These are phyloP conservation scores for Lolium rigidum DNA, from an alignment of 176 grass and related monocot genomes.

Conservation along the genomic window DNA sequence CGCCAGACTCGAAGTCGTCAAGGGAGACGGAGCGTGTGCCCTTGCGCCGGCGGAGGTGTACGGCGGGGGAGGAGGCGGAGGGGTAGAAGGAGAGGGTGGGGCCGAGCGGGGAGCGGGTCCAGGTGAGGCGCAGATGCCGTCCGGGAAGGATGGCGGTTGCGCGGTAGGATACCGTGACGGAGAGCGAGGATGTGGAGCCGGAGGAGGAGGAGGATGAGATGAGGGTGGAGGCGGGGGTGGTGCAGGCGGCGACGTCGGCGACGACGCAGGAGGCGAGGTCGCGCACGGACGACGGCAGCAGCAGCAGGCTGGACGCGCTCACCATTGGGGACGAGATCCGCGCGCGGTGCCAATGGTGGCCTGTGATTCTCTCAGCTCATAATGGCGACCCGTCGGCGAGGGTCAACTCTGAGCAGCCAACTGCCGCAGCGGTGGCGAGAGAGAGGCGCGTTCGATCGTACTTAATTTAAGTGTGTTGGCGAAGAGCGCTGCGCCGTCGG, in stretches of 20 bases:
- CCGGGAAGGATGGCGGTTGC: neutral
- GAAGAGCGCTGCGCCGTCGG: conserved; percentile 11
- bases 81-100: conserved; percentile 53
- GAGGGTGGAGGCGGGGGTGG: conserved; percentile 49
- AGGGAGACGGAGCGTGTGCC: conserved; percentile 42
- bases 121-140: conserved; percentile 57
- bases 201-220: conserved; percentile 21
- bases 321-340: conserved; percentile 50
- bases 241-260: conserved; percentile 54
- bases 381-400: conserved; percentile 29
- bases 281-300: conserved; percentile 63
- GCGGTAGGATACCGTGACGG: conserved; percentile 55
- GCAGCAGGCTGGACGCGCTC: conserved; percentile 64
- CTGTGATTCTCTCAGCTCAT: conserved; percentile 17
- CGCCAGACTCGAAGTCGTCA: neutral
- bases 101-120: conserved; percentile 45
- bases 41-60: conserved; percentile 61
- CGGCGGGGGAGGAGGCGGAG: conserved; percentile 32
- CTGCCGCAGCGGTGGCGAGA: conserved; percentile 24
- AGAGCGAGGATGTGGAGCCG: conserved; percentile 30
- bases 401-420: conserved; percentile 10
- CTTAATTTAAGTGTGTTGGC: neutral
- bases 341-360: neutral
- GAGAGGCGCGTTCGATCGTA: neutral
- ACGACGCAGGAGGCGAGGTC: conserved; percentile 87